Evolutionary conservation across 768 basidiomycete species (phyloP), one percentile per base, ranked within the genome.

Genomic region (Suillus weaverae): DNA sequence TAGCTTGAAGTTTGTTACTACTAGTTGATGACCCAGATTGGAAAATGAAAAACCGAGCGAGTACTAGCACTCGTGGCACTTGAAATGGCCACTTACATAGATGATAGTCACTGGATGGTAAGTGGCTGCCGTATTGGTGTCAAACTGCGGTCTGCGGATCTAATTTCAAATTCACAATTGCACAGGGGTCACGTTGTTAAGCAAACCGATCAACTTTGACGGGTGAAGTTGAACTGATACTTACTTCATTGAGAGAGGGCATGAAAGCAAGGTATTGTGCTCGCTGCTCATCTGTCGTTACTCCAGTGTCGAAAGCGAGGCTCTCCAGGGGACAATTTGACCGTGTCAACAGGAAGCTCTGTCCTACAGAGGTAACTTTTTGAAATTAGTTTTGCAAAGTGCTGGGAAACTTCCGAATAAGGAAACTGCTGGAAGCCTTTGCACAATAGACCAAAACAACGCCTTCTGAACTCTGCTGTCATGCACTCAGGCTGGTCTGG

Each of bases 241-340:
- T n/a, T 53, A 53, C 9, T 36, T 67, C 69, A 60, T n/a, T n/a
- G n/a, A 73, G 39, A 22, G 70, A 73, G 1, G 72, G 72, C 57
- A 71, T 59, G 56, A 69, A 16, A 44, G 63, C 61, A 26, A 50
- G 41, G 54, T 69, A 69, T 44, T 54, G 63, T 32, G 48, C 59
- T 55, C 64, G 62, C 39, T 61, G 70, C 30, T 66, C 64, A 48
- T 68, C 68, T 26, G 43, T 68, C 9, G 68, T 64, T 61, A 61
- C 64, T n/a, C 68, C 69, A 20, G 61, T 14, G 2, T 62, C 69
- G 9, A 70, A 62, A 36, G 20, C 51, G 35, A 72, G 72, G 26
- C 43, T 67, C 64, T 67, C 68, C 16, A 72, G 61, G 14, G 68
- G 72, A 36, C 68, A 73, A 30, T 6, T 11, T 11, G 71, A 72